A percentile compares a stretch with the other conserved stretches of the same genome.
Evolutionary conservation across 352 stramenopile species (phyloP).

Genomic region (Pythium utonaiense): DNA sequence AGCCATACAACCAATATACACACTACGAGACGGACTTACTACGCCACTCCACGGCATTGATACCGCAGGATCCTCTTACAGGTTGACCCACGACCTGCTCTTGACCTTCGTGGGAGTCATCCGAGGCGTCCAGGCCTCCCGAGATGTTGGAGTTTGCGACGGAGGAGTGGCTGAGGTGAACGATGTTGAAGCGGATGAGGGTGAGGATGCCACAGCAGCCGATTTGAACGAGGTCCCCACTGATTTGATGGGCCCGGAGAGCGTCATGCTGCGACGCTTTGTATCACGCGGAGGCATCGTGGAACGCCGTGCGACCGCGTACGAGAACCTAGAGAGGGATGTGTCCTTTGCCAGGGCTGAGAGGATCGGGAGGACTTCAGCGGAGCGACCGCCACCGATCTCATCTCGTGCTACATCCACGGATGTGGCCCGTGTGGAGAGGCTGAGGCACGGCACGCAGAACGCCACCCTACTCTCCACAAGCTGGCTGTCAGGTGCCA

Average conservation of each 20-base stretch:
- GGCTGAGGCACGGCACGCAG: slow-evolving; percentile 22
- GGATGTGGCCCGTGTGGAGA: slow-evolving; percentile 7
- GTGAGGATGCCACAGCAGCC: too few relatives aligned
- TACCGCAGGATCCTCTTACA: not conserved
- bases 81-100: slow-evolving; percentile 6
- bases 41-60: not conserved
- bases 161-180: too few relatives aligned
- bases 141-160: slow-evolving; percentile 2
- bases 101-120: not conserved
- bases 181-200: too few relatives aligned
- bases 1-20: not conserved
- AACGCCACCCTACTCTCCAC: slow-evolving; percentile 13
- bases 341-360: slow-evolving; percentile 15
- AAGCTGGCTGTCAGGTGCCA: slow-evolving; percentile 8
- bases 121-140: slow-evolving; percentile 1
- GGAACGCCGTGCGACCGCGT: not conserved
- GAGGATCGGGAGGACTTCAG: slow-evolving; percentile 6
- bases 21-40: not conserved
- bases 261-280: slow-evolving; percentile 21
- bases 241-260: slow-evolving; percentile 10
- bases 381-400: slow-evolving; percentile 9
- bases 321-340: slow-evolving; percentile 19
- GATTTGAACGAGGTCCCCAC: not conserved
- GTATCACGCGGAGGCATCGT: not conserved
- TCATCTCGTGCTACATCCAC: slow-evolving; percentile 20